These are phyloP conservation scores for Candida tunisiensis DNA, from an alignment of 1,139 yeast species.

Conservation along the genomic window DNA sequence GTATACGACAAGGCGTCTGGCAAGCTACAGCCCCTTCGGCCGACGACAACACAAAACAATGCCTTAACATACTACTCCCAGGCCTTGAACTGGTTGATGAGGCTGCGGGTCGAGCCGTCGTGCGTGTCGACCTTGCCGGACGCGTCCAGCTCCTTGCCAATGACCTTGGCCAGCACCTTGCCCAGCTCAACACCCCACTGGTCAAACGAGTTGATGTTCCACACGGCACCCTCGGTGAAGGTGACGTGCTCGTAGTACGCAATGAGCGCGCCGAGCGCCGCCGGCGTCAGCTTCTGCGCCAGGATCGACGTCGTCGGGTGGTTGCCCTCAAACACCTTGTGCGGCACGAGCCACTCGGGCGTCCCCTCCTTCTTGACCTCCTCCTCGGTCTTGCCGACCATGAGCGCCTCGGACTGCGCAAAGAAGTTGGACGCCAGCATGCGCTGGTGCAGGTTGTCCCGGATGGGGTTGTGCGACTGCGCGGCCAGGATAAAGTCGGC, in stretches of 20 bases:
- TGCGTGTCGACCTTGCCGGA: slow-evolving; percentile 41
- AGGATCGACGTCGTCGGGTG: slow-evolving; percentile 97
- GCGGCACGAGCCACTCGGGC: slow-evolving; percentile 67
- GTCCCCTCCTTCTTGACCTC: slow-evolving; percentile 87
- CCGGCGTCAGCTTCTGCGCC: slow-evolving; percentile 93
- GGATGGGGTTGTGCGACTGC: slow-evolving; percentile 94
- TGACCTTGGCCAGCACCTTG: slow-evolving; percentile 91
- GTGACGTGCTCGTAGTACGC: slow-evolving; percentile 97
- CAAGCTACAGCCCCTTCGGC: background rate
- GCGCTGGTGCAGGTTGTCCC: slow-evolving; percentile 81
- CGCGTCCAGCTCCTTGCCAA: slow-evolving; percentile 72
- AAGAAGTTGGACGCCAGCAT: slow-evolving; percentile 98
- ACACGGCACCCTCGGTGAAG: slow-evolving; percentile 94
- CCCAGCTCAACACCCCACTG: slow-evolving; percentile 99
- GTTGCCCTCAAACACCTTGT: slow-evolving; percentile 93
- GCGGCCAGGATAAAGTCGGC: slow-evolving; percentile 95
- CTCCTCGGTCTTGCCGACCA: slow-evolving; percentile 84
- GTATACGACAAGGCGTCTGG: no score
- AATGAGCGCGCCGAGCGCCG: slow-evolving; percentile 85
- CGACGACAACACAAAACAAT: background rate
- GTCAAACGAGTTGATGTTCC: slow-evolving; percentile 99
- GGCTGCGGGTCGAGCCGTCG: slow-evolving; percentile 80
- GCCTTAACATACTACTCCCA: slow-evolving; percentile 36
- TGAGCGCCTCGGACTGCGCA: slow-evolving; percentile 95
- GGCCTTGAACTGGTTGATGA: slow-evolving; percentile 85